Conservation (phyloP, 73 alveolate genomes). For the Halteria grandinella region DNA sequence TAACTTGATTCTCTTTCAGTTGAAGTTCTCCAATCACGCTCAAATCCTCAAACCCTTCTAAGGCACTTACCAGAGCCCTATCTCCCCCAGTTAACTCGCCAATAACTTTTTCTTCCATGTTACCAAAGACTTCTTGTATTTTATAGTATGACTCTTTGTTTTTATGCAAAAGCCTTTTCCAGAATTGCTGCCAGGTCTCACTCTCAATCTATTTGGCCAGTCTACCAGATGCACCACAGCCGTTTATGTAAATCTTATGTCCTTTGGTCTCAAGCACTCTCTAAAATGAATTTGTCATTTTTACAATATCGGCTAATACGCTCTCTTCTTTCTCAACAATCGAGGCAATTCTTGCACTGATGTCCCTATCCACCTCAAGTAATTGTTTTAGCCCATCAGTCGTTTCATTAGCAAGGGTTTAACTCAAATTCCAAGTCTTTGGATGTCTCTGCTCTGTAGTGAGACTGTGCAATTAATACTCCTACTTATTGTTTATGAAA, state of each 20-base stretch:
- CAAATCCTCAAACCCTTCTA: constrained; percentile 49
- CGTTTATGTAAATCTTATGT: constrained; percentile 23
- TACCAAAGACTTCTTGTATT: too few species aligned
- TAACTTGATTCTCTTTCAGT: constrained; percentile 1
- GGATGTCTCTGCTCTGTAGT: constrained; percentile 24
- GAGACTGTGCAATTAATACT: constrained; percentile 13
- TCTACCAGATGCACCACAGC: constrained; percentile 45
- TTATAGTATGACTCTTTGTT: too few species aligned
- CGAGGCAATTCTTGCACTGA: background rate
- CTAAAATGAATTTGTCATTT: constrained; percentile 1
- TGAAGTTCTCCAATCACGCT: constrained; percentile 14
- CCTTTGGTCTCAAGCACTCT: background rate
- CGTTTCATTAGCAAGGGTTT: background rate
- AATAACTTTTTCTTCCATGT: constrained; percentile 6
- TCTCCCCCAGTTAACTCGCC: constrained; percentile 52
- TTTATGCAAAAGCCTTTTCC: background rate
- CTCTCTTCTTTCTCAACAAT: background rate
- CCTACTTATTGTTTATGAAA: constrained; percentile 2
- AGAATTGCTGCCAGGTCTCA: constrained; percentile 30
- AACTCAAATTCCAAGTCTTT: background rate
- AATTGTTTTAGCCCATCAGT: background rate
- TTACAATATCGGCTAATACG: background rate
- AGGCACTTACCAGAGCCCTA: constrained; percentile 28
- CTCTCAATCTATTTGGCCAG: constrained; percentile 41
- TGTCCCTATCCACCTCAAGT: constrained; percentile 20